A percentile compares a stretch with the other conserved stretches of the same genome.
Evolutionary conservation across 345 rosid species (phyloP).

Genomic region (Dovyalis caffra): DNA sequence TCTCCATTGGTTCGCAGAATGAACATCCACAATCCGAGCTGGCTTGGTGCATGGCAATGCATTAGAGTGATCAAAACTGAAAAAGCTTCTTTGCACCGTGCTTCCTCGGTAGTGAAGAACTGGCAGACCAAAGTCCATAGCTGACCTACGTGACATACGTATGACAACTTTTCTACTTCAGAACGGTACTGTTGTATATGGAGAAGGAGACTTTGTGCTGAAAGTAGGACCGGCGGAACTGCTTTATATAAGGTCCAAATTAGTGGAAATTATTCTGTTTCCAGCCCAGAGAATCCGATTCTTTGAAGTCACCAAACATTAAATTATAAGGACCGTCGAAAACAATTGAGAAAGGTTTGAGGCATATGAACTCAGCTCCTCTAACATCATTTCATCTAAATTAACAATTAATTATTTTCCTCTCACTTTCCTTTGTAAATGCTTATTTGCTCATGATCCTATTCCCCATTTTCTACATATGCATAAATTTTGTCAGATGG

Average conservation of each 20-base stretch:
- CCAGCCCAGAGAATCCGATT: constrained; percentile 11
- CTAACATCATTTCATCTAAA: too few species aligned
- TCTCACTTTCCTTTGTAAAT: too few species aligned
- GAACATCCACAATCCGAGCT: constrained; percentile 39
- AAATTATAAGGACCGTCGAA: constrained; percentile 3
- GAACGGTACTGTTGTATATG: background rate
- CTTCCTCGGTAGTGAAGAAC: background rate
- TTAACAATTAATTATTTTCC: too few species aligned
- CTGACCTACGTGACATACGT: background rate
- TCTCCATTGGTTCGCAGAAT: constrained; percentile 57
- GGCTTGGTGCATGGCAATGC: background rate
- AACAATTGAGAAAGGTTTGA: background rate
- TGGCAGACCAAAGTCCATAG: constrained; percentile 5
- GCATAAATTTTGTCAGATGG: too few species aligned
- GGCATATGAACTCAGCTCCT: background rate
- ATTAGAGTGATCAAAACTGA: background rate
- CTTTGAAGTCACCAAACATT: background rate
- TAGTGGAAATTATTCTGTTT: background rate
- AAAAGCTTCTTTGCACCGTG: constrained; percentile 29
- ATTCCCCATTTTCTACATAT: too few species aligned
- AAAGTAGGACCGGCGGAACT: background rate
- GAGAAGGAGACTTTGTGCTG: constrained; percentile 2
- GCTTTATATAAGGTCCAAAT: constrained; percentile 22
- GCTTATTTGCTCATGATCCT: too few species aligned
- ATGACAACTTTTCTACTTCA: background rate